Percentiles rank a stretch among this genome's conserved stretches.
These are phyloP conservation scores for Penicillium roqueforti DNA, from an alignment of 495 filamentous ascomycete species.

Conservation along the genomic window DNA sequence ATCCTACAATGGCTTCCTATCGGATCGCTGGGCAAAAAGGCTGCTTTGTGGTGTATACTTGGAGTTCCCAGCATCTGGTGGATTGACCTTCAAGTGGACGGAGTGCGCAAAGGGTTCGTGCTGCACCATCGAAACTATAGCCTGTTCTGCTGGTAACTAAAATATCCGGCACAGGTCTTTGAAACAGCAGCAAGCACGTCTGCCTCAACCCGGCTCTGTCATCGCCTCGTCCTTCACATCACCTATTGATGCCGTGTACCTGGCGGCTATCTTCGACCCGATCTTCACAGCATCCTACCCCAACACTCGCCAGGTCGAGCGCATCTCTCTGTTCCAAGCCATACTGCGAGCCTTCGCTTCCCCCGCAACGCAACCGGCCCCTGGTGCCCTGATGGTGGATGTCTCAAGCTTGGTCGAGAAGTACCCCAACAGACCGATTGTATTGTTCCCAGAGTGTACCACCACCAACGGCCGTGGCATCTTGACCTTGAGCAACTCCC, in stretches of 20 bases:
- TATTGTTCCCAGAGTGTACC: conserved; percentile 86
- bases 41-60: conserved; percentile 79
- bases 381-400: conserved; percentile 50
- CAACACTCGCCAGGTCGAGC: conserved; percentile 63
- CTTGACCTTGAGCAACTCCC: conserved; percentile 69
- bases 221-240: conserved; percentile 90
- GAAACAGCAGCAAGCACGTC: conserved; percentile 57
- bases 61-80: conserved; percentile 91
- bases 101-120: conserved; percentile 77
- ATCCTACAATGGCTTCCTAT: conserved; percentile 83
- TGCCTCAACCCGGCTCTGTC: conserved; percentile 71
- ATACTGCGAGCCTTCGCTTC: conserved; percentile 67
- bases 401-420: conserved; percentile 57
- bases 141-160: not conserved
- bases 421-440: conserved; percentile 70
- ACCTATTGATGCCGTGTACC: conserved; percentile 88
- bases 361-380: conserved; percentile 47
- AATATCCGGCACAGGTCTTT: conserved; percentile 39
- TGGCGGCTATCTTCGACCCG: conserved; percentile 95
- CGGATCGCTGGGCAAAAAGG: conserved; percentile 73
- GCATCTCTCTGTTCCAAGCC: conserved; percentile 69
- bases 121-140: not conserved
- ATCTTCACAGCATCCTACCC: conserved; percentile 86
- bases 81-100: conserved; percentile 94
- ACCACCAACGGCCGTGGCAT: conserved; percentile 94